Evolutionary conservation across 208 protist genomes (phyloP), one percentile per base, ranked within the genome.

Genomic region (Acanthamoeba culbertsoni): DNA sequence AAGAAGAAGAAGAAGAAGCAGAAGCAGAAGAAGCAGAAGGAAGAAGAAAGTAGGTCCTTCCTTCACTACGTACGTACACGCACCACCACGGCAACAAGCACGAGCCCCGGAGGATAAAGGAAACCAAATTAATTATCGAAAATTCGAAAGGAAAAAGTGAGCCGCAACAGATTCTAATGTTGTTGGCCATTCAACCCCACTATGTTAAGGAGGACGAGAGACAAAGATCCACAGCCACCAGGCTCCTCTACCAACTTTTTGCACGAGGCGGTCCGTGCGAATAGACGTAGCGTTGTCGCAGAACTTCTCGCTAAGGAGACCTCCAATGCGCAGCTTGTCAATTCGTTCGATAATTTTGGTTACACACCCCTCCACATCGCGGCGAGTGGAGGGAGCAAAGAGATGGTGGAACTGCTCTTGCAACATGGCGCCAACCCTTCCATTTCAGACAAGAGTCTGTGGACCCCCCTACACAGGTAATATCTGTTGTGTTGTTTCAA

Each of bases 301-400:
- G 57, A 92, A 20, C 20, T 75, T 28, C 57, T 92, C 6, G 20
- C 40, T 7, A 45, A 57, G 42, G 62, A 92, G 7, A 37, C 59
- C 3, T 37, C 43, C 0, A 45, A 57, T 7, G 46, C 46, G 16
- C 79, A 48, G 20, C n/a, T n/a, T n/a, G 37, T 75, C 86, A 92
- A 92, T 57, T 68, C 86, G 0, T 53, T 75, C n/a, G 86, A 92
- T 18, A 46, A 33, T 45, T 92, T 92, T 31, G 57, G 59, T 5
- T 45, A 40, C 16, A 92, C 86, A n/a, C 86, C 86, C 55, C 86
- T 92, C 42, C 86, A 92, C 86, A 77, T 92, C n/a, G 86, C 86
- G 7, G 86, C 86, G 23, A 53, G 59, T 31, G 40, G 46, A 0
- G 59, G 59, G 8, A 48, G 28, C 42, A 68, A 77, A 31, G 59